Evolutionary conservation across 108 stramenopile species (phyloP), one percentile per base, ranked within the genome.

Genomic region (Cylindrotheca fusiformis): DNA sequence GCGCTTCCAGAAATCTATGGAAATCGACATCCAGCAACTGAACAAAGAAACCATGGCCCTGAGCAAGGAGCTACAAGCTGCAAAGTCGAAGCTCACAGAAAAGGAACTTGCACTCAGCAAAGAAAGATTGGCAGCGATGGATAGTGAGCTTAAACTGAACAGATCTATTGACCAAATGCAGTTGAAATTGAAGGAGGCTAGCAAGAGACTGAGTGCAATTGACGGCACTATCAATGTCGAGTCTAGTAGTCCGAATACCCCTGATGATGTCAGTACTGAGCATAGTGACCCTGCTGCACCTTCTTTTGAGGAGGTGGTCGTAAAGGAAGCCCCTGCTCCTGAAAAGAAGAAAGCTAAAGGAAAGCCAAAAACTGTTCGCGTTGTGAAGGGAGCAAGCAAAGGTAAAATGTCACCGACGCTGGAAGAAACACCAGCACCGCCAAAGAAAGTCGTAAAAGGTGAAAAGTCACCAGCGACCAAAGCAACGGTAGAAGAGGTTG

Each of bases 51-150:
- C 41, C 5, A 41, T 29, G 20, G 20, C 36, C 28, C 52, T 69
- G 21, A 27, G 56, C 21, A 20, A 22, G 4, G 24, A 69, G 46
- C 52, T 69, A 17, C 60, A 54, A 25, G 52, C 33, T 4, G 60
- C 68, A 22, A 33, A 41, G 44, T 14, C 28, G 21, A 54, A 61
- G 32, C 10, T 69, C 0, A 54, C 51, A 10, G 18, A 61, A 47
- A 69, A 69, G 52, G 68, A 69, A 25, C 31, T 69, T 32, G 60
- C 41, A 12, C 52, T 69, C 22, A 69, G 68, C 60, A 60, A 69
- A 30, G 68, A 60, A 54, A 52, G 32, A 60, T 52, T 69, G 14
- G 41, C 53, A 32, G 49, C 53, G 23, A 60, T 60, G 24, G 68
- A 61, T 29, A 29, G 8, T 28, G 50, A 60, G 2, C 30, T 69